Conservation (phyloP, 2,329 filamentous ascomycete species). For the Colletotrichum simmondsii region DNA sequence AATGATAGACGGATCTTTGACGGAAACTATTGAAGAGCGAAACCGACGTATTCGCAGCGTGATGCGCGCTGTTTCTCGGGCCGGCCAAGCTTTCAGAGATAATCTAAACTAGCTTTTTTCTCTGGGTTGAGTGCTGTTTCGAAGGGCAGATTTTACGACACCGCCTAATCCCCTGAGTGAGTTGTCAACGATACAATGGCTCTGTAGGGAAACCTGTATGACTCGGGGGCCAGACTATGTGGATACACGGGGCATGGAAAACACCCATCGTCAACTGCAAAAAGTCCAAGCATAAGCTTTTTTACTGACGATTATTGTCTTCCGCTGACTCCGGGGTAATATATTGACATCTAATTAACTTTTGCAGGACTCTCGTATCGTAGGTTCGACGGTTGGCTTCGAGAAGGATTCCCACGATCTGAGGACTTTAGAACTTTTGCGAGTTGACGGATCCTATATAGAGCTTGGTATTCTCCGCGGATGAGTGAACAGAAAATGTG, state of each 20-base stretch:
- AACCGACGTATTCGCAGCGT: background rate
- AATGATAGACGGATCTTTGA: too few species aligned
- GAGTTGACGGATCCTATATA: background rate
- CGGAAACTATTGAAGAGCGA: background rate
- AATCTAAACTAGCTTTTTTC: background rate
- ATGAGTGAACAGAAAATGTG: background rate
- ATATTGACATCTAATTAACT: background rate
- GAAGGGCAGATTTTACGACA: background rate
- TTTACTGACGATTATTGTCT: background rate
- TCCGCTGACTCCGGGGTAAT: background rate
- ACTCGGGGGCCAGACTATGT: background rate
- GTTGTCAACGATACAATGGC: background rate
- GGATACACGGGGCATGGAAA: background rate
- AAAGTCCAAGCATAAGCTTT: background rate
- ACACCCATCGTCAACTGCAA: background rate
- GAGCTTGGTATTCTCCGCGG: background rate
- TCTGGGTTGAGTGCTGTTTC: too few species aligned
- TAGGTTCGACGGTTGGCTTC: background rate
- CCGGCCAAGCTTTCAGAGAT: background rate
- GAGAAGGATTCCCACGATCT: background rate
- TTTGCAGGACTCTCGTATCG: background rate
- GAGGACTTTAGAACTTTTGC: background rate
- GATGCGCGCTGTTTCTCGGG: background rate
- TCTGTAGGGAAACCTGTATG: background rate
- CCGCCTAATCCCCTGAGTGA: background rate